phyloP scores from a whole-genome alignment of 2,329 filamentous ascomycete species.

The Fusarium pseudonygamai region DNA sequence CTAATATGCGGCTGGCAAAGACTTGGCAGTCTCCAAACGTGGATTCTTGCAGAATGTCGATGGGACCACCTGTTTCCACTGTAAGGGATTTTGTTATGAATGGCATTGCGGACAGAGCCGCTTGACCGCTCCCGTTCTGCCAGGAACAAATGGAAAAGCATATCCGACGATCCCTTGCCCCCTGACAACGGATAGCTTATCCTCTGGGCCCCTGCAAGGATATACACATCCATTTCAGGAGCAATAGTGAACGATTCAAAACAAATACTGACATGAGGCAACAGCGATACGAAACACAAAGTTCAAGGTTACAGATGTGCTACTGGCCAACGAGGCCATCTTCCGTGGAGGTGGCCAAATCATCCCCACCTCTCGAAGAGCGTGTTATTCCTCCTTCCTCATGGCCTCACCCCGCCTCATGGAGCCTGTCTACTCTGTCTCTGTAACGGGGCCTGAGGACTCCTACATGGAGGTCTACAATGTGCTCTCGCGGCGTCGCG shows the following conservation, averaged over 20 bases:
- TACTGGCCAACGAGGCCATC: conserved; percentile 88
- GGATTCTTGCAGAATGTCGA: conserved; percentile 28
- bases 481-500: conserved; percentile 84
- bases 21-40: conserved; percentile 20
- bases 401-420: conserved; percentile 97
- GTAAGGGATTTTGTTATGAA: conserved; percentile 17
- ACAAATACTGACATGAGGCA: conserved; percentile 40
- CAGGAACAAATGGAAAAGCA: conserved; percentile 17
- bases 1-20: conserved; percentile 22
- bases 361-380: conserved; percentile 91
- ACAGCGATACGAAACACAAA: conserved; percentile 95
- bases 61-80: conserved; percentile 30
- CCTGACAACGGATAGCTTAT: conserved; percentile 29
- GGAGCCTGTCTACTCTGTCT: conserved; percentile 94
- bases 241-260: conserved; percentile 4
- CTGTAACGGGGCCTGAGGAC: conserved; percentile 91
- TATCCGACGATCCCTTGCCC: conserved; percentile 32
- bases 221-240: conserved; percentile 6
- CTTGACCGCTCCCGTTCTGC: conserved; percentile 30
- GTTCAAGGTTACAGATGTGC: conserved; percentile 93
- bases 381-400: conserved; percentile 94
- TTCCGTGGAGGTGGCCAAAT: conserved; percentile 96
- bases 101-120: conserved; percentile 25
- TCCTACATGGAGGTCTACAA: conserved; percentile 91
- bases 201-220: conserved; percentile 13